A percentile compares a stretch with the other conserved stretches of the same genome.
These are phyloP conservation scores for Phylloporus arenicola DNA, from an alignment of 768 basidiomycete species.

Conservation along the genomic window DNA sequence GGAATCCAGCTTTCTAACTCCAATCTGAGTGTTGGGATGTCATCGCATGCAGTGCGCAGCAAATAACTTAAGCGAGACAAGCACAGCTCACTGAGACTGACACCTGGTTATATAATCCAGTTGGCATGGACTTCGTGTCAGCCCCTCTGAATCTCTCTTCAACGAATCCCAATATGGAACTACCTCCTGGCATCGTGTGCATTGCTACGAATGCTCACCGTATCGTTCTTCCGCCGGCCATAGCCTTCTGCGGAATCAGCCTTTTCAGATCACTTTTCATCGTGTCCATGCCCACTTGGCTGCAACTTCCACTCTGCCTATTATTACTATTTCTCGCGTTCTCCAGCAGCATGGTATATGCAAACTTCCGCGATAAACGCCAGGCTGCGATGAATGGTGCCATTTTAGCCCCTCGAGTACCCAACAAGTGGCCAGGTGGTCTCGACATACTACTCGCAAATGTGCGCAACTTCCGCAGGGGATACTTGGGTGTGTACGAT, in stretches of 20 bases:
- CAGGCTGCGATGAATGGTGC: conserved; percentile 23
- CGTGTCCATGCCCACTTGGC: conserved; percentile 12
- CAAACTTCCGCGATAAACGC: conserved; percentile 10
- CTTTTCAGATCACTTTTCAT: conserved; percentile 8
- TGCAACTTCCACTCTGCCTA: conserved; percentile 12
- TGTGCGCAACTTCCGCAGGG: conserved; percentile 21
- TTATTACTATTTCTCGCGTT: conserved; percentile 24
- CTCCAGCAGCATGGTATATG: conserved; percentile 8
- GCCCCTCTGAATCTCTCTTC: not conserved
- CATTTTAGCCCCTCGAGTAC: conserved; percentile 29
- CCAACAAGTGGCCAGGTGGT: conserved; percentile 34
- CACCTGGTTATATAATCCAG: not conserved
- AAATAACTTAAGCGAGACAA: not conserved
- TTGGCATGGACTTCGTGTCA: not conserved
- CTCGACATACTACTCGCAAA: conserved; percentile 28
- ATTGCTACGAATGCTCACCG: conserved; percentile 23
- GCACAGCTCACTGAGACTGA: not conserved
- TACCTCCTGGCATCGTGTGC: conserved; percentile 32
- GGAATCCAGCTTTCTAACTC: not conserved
- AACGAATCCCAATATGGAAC: not conserved
- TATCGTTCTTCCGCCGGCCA: conserved; percentile 13
- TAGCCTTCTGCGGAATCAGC: conserved; percentile 13
- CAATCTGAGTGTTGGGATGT: not conserved
- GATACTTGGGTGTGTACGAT: conserved; percentile 27
- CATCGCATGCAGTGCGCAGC: no score